Base-by-base conservation (phyloP, 2,329 filamentous ascomycete species). In the Didymella segeticola region DNA sequence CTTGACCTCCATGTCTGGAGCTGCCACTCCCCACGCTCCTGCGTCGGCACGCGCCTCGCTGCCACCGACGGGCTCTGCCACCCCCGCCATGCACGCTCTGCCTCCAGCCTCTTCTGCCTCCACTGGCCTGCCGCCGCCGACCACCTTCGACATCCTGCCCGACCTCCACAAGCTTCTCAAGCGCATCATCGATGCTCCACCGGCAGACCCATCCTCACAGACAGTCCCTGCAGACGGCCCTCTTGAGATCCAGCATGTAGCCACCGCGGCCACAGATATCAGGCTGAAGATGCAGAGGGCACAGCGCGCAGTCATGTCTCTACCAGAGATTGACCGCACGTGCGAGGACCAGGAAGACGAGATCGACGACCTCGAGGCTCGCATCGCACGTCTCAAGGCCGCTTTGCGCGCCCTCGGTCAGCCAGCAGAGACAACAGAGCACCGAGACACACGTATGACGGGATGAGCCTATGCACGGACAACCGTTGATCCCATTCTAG, bases 211-310 rank as follows among this genome's bases (percentile, higher is more conserved):
- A 1, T 63, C 68, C 1, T 53, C 60, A n/a, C 68, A 71, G 20
- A 47, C 64, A 11, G 54, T 60, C 14, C 56, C 56, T 12, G 57
- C 58, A 46, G 71, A 72, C 19, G 68, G 69, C 14, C 69, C 80
- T 15, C 76, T 88, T 38, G 82, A 86, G 56, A 80, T 84, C 57
- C 96, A 96, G 73, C 89, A 96, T 64, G 84, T 98, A 14, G 86
- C 89, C 2, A 84, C 86, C 2, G 91, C 90, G 29, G 89, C 90
- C 1, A 89, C 91, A 68, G 83, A 84, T 29, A 81, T 97, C 65
- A 93, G 91, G 75, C 87, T 93, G 75, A 90, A 91, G 75, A 84
- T 98, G 53, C 89, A 92, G 72, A 88, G 88, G 62, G 92, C 93
- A 43, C 82, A 89, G 43, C 82, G 80, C 27, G 84, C 87, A 63